Evolutionary conservation across 2,329 filamentous ascomycete species (phyloP), one percentile per base, ranked within the genome.

Genomic region (Cadophora luteo-olivacea): DNA sequence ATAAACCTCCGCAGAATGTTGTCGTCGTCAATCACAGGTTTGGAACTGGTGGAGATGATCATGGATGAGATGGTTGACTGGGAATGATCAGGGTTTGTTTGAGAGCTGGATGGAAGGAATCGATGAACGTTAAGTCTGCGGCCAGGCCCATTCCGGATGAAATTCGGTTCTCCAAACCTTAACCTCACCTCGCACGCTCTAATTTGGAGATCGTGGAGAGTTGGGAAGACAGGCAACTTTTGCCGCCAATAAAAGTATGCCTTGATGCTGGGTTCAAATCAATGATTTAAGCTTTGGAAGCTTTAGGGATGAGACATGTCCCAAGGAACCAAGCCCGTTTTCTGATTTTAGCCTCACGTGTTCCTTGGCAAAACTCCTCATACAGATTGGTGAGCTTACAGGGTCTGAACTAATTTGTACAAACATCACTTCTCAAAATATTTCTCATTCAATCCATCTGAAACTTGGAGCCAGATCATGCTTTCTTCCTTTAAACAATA

Each of bases 91-190:
- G 24, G 16, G 14, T 19, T 14, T 16, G 24, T 14, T 45, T 45
- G 11, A 14, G 16, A 45, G 16, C 41, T 45, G 12, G 41, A 45
- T 45, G 41, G 4, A 14, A 14, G 12, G 41, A 16, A 5, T 45
- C 4, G 7, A 45, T 16, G 12, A 41, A 63, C 38, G 61, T 36
- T 63, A 25, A 22, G 16, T 16, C 14, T 25, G 49, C 29, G 29
- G 3, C 29, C 29, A 29, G 11, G 12, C 14, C 24, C 22, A 29
- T 11, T 14, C 22, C 54, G 29, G 29, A 33, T 57, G 6, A 57
- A 57, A n/a, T 11, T 57, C 54, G 54, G 54, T 19, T 36, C 54
- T 33, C 22, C 54, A 36, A 57, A 57, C 29, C 54, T 57, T 36
- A 57, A 57, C n/a, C 32, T 32, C 9, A 36, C 54, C 32, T 36